A percentile compares a stretch with the other conserved stretches of the same genome.
These are phyloP conservation scores for Coelastrella sp. DNA, from an alignment of 139 green algal species.

Conservation along the genomic window DNA sequence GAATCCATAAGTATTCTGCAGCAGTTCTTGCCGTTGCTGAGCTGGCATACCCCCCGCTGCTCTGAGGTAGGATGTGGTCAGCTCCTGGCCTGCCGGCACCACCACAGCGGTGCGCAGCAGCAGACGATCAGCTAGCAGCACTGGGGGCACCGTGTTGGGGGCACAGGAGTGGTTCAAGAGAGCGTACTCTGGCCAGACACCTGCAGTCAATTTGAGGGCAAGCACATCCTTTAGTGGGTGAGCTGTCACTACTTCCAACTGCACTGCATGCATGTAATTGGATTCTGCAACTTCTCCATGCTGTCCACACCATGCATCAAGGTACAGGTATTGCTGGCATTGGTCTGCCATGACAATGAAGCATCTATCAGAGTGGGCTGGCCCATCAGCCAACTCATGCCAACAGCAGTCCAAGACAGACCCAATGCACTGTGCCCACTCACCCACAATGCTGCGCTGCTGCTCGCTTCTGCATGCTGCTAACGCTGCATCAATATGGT, in stretches of 20 bases:
- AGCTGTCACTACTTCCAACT: too few relatives aligned
- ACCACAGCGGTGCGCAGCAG: slow-evolving; percentile 50
- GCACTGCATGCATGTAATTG: too few relatives aligned
- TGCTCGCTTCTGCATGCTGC: background rate
- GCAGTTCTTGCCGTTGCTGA: slow-evolving; percentile 15
- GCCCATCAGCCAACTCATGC: too few relatives aligned
- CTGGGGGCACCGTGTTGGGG: slow-evolving; percentile 58
- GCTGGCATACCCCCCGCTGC: slow-evolving; percentile 48
- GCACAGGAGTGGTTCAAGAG: slow-evolving; percentile 64
- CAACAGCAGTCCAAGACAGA: background rate
- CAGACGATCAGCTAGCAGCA: slow-evolving; percentile 47
- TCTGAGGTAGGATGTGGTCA: slow-evolving; percentile 54
- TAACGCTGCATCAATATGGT: background rate
- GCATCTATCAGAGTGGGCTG: too few relatives aligned
- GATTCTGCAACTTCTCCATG: too few relatives aligned
- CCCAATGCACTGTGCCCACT: background rate
- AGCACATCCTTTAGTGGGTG: too few relatives aligned
- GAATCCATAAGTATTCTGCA: slow-evolving; percentile 59
- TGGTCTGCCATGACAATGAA: too few relatives aligned
- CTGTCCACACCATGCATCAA: too few relatives aligned
- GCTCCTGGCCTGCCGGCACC: slow-evolving; percentile 29
- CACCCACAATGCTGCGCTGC: slow-evolving; percentile 31
- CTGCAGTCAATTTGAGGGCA: background rate
- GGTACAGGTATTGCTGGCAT: too few relatives aligned
- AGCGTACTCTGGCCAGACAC: slow-evolving; percentile 30